Conservation (phyloP, 495 filamentous ascomycete genomes). For the Xylaria scruposa region DNA sequence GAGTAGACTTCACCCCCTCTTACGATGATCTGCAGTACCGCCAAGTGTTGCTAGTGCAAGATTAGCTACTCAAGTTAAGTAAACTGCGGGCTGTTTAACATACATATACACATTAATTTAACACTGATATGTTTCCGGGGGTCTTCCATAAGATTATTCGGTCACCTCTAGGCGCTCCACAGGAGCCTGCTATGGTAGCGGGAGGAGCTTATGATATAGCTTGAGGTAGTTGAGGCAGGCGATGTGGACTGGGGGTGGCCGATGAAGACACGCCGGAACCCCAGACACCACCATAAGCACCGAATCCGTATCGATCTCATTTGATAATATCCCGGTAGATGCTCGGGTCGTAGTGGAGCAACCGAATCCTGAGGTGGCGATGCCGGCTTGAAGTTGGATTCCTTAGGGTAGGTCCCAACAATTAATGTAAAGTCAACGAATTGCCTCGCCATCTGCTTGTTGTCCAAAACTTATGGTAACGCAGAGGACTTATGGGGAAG, state of each 20-base stretch:
- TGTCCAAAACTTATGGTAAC: neutral
- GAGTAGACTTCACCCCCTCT: neutral
- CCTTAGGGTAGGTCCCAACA: neutral
- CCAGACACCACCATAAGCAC: neutral
- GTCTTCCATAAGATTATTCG: constrained; percentile 1
- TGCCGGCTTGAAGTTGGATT: neutral
- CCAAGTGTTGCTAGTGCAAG: neutral
- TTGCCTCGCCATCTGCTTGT: neutral
- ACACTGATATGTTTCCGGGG: neutral
- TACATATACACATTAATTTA: neutral
- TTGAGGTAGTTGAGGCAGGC: neutral
- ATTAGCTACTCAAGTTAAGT: neutral
- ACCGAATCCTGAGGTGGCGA: neutral
- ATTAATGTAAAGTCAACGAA: neutral
- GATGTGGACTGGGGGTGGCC: neutral
- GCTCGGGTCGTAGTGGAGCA: neutral
- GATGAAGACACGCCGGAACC: neutral
- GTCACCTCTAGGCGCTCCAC: neutral
- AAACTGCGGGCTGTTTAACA: neutral
- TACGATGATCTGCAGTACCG: neutral
- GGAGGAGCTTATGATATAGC: neutral
- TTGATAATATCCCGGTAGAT: neutral
- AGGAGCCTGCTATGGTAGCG: neutral
- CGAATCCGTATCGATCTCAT: neutral
- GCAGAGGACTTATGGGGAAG: neutral